Evolutionary conservation across 352 stramenopile genomes (phyloP).

Genomic region (Pythium volutum): DNA sequence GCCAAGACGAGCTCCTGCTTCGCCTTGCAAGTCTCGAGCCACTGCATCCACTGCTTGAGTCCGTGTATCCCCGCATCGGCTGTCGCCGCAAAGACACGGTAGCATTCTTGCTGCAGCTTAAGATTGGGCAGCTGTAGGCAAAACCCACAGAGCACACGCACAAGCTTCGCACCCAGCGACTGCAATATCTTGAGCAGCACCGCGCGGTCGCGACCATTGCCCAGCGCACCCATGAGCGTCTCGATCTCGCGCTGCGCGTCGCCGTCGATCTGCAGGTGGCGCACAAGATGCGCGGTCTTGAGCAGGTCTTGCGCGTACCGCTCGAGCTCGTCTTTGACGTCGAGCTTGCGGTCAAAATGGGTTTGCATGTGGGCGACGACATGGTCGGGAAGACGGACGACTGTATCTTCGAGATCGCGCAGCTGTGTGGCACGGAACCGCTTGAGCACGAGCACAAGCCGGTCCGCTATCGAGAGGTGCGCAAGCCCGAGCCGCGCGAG

Average conservation of each 20-base stretch:
- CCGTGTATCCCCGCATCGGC: slow-evolving; percentile 29
- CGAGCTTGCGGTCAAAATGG: slow-evolving; percentile 55
- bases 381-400: slow-evolving; percentile 16
- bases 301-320: slow-evolving; percentile 56
- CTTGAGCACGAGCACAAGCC: slow-evolving; percentile 35
- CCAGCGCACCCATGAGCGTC: slow-evolving; percentile 43
- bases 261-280: slow-evolving; percentile 33
- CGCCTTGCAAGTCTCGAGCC: slow-evolving; percentile 31
- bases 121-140: slow-evolving; percentile 31
- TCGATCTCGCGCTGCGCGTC: slow-evolving; percentile 26
- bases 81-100: slow-evolving; percentile 38
- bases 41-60: slow-evolving; percentile 50
- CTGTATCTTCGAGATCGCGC: slow-evolving; percentile 29
- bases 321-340: slow-evolving; percentile 58
- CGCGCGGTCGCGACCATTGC: slow-evolving; percentile 39
- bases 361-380: slow-evolving; percentile 32
- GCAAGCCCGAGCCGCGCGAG: slow-evolving; percentile 40
- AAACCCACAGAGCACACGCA: slow-evolving; percentile 39
- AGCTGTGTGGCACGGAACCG: slow-evolving; percentile 47
- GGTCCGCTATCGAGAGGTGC: slow-evolving; percentile 30
- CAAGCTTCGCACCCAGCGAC: slow-evolving; percentile 34
- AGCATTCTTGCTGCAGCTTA: slow-evolving; percentile 54
- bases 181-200: slow-evolving; percentile 56
- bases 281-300: slow-evolving; percentile 51
- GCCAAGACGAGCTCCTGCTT: slow-evolving; percentile 25